Conservation (phyloP, 2,329 filamentous ascomycete species). For the Aspergillus sp. region DNA sequence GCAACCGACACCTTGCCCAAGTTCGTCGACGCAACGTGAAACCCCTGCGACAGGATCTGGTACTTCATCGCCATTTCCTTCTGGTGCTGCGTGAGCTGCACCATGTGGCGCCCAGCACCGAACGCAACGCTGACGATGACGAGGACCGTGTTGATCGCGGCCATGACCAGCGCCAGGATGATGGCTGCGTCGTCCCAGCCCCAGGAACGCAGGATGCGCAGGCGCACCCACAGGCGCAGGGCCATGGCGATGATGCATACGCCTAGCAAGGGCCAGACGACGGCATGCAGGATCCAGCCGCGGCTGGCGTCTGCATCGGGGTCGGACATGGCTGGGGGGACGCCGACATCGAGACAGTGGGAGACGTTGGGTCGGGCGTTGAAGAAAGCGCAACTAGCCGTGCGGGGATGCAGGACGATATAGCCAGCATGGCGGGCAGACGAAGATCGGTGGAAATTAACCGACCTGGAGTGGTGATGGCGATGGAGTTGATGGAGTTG, state of each 20-base stretch:
- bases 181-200: slow-evolving; percentile 16
- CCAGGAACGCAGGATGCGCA: slow-evolving; percentile 7
- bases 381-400: too few relatives aligned
- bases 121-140: not conserved
- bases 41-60: slow-evolving; percentile 14
- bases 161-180: slow-evolving; percentile 6
- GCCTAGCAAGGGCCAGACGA: slow-evolving; percentile 12
- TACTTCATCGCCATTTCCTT: slow-evolving; percentile 6
- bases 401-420: not conserved
- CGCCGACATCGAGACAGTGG: not conserved
- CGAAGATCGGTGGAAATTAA: not conserved
- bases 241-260: not conserved
- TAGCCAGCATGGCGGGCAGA: not conserved
- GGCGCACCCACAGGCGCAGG: slow-evolving; percentile 9
- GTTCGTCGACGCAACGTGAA: slow-evolving; percentile 16
- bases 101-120: slow-evolving; percentile 13
- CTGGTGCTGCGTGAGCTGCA: not conserved
- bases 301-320: not conserved
- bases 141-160: slow-evolving; percentile 7
- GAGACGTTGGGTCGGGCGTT: not conserved
- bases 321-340: not conserved
- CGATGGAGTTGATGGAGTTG: too few relatives aligned
- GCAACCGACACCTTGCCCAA: slow-evolving; percentile 17
- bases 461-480: not conserved
- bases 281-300: slow-evolving; percentile 14